Conservation (phyloP, 495 filamentous ascomycete species). For the Penicillium egyptiacum region DNA sequence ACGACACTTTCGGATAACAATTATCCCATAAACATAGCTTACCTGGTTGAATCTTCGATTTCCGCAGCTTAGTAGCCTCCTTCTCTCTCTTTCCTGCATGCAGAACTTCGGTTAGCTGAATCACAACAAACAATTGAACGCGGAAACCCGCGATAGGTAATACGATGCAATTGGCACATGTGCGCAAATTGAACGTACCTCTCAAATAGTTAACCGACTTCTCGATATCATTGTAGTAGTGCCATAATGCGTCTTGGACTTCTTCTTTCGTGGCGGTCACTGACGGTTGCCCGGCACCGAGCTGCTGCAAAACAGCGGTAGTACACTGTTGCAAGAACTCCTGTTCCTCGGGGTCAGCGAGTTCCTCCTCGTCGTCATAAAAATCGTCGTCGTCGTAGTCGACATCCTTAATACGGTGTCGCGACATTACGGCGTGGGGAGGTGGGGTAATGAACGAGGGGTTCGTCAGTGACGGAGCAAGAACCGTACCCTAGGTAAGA, state of each 20-base stretch:
- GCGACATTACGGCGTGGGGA: slow-evolving; percentile 38
- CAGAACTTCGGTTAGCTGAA: slow-evolving; percentile 7
- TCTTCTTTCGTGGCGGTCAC: slow-evolving; percentile 53
- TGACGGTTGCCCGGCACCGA: slow-evolving; percentile 40
- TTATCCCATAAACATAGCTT: slow-evolving; percentile 36
- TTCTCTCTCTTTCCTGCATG: slow-evolving; percentile 45
- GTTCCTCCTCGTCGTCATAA: slow-evolving; percentile 45
- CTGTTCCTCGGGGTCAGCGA: slow-evolving; percentile 44
- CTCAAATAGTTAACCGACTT: slow-evolving; percentile 79
- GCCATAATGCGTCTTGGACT: slow-evolving; percentile 87
- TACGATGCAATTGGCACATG: neutral
- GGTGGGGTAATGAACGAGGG: slow-evolving; percentile 8
- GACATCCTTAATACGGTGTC: slow-evolving; percentile 48
- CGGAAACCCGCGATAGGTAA: neutral
- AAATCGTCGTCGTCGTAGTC: slow-evolving; percentile 48
- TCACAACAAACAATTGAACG: slow-evolving; percentile 1
- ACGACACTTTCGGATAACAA: slow-evolving; percentile 19
- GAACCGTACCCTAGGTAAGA: slow-evolving; percentile 4
- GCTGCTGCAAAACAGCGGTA: slow-evolving; percentile 37
- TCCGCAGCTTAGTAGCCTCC: slow-evolving; percentile 40
- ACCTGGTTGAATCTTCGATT: slow-evolving; percentile 46
- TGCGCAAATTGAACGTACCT: slow-evolving; percentile 45
- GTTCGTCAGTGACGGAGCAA: slow-evolving; percentile 6
- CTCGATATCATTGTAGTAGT: slow-evolving; percentile 91
- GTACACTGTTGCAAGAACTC: slow-evolving; percentile 44